A percentile compares a stretch with the other conserved stretches of the same genome.
phyloP scores from a whole-genome alignment of 345 rosid species.

The Corchorus capsularis region DNA sequence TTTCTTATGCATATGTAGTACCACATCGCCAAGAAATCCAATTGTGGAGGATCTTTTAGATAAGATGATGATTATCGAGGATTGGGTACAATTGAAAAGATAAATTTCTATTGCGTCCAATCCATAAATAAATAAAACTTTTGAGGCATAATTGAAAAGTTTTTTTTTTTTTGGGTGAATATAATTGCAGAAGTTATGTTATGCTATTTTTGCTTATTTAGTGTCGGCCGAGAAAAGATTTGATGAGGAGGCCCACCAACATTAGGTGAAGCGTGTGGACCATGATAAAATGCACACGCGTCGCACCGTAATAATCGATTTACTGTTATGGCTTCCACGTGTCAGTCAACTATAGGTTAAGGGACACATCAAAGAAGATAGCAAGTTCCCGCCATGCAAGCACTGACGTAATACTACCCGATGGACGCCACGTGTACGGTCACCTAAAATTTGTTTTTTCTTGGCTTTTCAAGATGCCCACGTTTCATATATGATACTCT shows the following conservation, averaged over 20 bases:
- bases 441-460: not conserved
- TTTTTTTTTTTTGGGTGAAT: too few species aligned
- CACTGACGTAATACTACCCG: constrained; percentile 19
- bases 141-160: constrained; percentile 11
- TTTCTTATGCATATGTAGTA: not conserved
- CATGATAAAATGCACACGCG: constrained; percentile 33
- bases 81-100: not conserved
- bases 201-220: not conserved
- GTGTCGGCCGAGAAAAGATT: constrained; percentile 48
- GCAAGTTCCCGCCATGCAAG: constrained; percentile 37
- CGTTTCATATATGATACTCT: constrained; percentile 46
- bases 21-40: not conserved
- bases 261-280: constrained; percentile 24
- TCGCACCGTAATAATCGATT: constrained; percentile 14
- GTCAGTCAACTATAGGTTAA: not conserved
- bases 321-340: constrained; percentile 23
- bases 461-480: constrained; percentile 31
- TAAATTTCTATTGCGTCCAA: not conserved
- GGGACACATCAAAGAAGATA: constrained; percentile 21
- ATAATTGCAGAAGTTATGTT: not conserved
- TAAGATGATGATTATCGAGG: not conserved
- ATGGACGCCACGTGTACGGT: constrained; percentile 39
- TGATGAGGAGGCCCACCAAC: constrained; percentile 34
- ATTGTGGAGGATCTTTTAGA: not conserved
- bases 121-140: not conserved